Evolutionary conservation across 2,329 filamentous ascomycete genomes (phyloP), one percentile per base, ranked within the genome.

Genomic region (Monosporascus sp.): DNA sequence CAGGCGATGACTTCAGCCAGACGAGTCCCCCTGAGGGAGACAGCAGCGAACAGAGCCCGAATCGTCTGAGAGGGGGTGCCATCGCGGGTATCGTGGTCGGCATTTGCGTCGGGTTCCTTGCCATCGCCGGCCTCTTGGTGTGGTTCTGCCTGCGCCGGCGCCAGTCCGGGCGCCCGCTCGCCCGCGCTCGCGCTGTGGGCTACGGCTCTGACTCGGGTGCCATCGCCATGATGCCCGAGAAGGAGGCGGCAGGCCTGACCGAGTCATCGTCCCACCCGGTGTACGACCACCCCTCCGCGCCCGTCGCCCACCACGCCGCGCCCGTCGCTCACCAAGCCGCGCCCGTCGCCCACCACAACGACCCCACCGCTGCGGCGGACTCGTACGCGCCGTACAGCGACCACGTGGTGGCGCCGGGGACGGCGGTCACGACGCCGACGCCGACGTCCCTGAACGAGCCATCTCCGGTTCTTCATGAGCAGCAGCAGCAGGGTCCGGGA

Each of bases 91-190:
- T 66, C 27, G 61, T 55, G 4, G 57, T 63, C 3, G 64, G 59
- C 35, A 61, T 57, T 37, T 43, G 35, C 20, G 52, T 55, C 7
- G 57, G 66, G 6, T 70, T 69, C 14, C 62, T 80, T 7, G 61
- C 72, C 16, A 52, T 79, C 45, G 55, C 77, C 58, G 70, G 62
- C 5, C 66, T 61, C 3, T 57, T 77, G 7, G 58, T 67, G 22
- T 81, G 72, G 70, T 74, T 76, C 49, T 65, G 57, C 52, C 60
- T 76, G 27, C 72, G 72, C 17, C 74, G 75, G 5, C 72, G 71
- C 5, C 46, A 66, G 65, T 38, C 62, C 56, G 35, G 54, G 62
- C 27, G 52, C 53, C 3, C 58, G 63, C 22, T 38, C 26, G 27
- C 37, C 14, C 43, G 35, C 20, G 31, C 51, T 37, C 48, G 46